These are phyloP conservation scores for Podospora bellae-mahoneyi DNA, from an alignment of 495 filamentous ascomycete species.

Conservation along the genomic window DNA sequence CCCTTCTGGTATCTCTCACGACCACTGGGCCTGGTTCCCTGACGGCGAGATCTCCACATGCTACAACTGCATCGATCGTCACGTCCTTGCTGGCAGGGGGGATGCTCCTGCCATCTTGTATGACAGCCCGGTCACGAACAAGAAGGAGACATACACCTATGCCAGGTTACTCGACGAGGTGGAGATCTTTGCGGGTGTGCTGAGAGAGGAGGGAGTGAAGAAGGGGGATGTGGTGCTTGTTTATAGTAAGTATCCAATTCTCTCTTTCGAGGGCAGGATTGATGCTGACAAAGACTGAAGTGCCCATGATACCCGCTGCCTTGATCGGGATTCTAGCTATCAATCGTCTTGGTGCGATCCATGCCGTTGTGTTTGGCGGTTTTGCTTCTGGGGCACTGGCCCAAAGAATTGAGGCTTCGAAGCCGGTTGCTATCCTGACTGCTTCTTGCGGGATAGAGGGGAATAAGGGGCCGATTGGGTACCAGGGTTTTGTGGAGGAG, in stretches of 20 bases:
- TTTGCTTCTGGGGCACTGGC: conserved; percentile 79
- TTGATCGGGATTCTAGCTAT: conserved; percentile 80
- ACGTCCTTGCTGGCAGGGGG: conserved; percentile 73
- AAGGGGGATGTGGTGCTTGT: conserved; percentile 90
- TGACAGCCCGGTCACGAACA: conserved; percentile 81
- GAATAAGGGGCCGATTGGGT: conserved; percentile 66
- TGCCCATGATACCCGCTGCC: conserved; percentile 95
- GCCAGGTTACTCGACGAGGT: conserved; percentile 74
- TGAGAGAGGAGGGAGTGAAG: conserved; percentile 77
- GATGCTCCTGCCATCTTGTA: conserved; percentile 73
- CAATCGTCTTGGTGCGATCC: conserved; percentile 78
- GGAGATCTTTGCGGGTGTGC: conserved; percentile 74
- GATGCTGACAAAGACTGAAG: conserved; percentile 38
- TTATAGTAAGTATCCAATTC: conserved; percentile 62
- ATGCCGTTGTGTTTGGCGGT: conserved; percentile 89
- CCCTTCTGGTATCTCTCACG: conserved; percentile 38
- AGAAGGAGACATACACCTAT: conserved; percentile 71
- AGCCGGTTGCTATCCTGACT: conserved; percentile 73
- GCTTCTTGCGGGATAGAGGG: conserved; percentile 93
- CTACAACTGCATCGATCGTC: conserved; percentile 87
- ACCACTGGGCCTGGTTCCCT: conserved; percentile 80
- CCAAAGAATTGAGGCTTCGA: conserved; percentile 81
- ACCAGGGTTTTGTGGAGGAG: conserved; percentile 69
- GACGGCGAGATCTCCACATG: conserved; percentile 85
- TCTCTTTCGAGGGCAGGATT: background rate